Base-by-base conservation (phyloP, 257 asterid genomes). In the Salvia hispanica region DNA sequence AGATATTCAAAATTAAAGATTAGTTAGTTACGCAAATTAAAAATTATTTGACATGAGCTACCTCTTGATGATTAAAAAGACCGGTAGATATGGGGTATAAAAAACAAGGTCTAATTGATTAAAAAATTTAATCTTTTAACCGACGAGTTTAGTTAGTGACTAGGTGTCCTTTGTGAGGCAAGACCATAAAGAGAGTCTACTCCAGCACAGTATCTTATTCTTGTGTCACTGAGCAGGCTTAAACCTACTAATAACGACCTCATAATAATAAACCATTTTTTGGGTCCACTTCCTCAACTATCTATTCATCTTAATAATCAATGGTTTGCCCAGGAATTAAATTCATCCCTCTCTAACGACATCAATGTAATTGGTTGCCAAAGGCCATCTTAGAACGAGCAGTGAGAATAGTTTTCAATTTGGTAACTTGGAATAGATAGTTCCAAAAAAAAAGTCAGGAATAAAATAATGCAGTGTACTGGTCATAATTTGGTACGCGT, bases 171-270 rank as follows among this genome's bases (percentile, higher is more conserved):
- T 2, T 66, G 66, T 6, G 36, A 45, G 58, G 69, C 21, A 12
- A 7, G 67, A 59, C 62, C 53, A 46, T 14, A 39, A 62, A 50
- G 18, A 34, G 59, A 55, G 57, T 66, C 31, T 40, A 55, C 60
- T 60, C 34, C 28, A 50, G 21, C 56, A 46, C 56, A 46, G 43
- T 21, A 64, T 44, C 65, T 58, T 9, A 37, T 54, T 50, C 37
- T 34, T 58, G 85, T 75, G 85, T 81, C 85, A 81, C 64, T 57
- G 54, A 77, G 79, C 87, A 81, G 76, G 89, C 89, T 60, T 74
- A 60, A 54, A 83, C 85, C 87, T 79, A 77, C 82, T 54, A 8
- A 8, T 40, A 3, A 8, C 45, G 11, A 40, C 45, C 45, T 40
- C 7, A 39, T 40, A 2, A 25, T 25, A 0, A 25, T 25, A 0